Percentiles rank a stretch among this genome's conserved stretches.
Conservation (phyloP, 2,329 filamentous ascomycete genomes). For the Aureobasidium sp. region DNA sequence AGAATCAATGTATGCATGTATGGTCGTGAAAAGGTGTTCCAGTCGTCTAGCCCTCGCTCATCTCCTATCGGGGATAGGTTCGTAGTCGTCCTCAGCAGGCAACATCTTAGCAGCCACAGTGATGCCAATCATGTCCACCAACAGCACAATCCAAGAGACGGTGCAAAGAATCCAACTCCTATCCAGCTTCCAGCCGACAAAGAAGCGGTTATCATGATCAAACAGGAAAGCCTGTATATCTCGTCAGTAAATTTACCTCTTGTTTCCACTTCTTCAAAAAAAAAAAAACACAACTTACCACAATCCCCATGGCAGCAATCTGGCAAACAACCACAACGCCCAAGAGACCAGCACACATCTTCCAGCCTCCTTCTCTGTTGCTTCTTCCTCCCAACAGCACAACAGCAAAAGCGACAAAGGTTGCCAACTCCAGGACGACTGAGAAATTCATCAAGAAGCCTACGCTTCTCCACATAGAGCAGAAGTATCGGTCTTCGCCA, state of each 20-base stretch:
- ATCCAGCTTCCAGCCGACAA: constrained; percentile 72
- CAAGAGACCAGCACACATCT: constrained; percentile 60
- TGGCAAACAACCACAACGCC: constrained; percentile 59
- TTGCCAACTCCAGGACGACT: constrained; percentile 71
- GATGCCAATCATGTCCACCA: constrained; percentile 50
- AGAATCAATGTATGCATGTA: neutral
- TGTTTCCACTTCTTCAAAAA: neutral
- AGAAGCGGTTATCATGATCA: constrained; percentile 76
- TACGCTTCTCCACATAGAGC: constrained; percentile 81
- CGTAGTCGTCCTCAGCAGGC: constrained; percentile 78
- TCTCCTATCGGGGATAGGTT: constrained; percentile 50
- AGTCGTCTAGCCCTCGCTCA: neutral
- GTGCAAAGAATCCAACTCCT: constrained; percentile 66
- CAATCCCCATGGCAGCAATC: constrained; percentile 68
- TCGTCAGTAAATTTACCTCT: neutral
- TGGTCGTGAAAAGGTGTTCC: neutral
- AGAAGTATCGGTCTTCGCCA: constrained; percentile 65
- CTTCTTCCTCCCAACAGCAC: constrained; percentile 71
- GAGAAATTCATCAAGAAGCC: constrained; percentile 83
- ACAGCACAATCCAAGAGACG: constrained; percentile 48
- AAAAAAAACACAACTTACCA: constrained; percentile 49
- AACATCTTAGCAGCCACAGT: constrained; percentile 60
- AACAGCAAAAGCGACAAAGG: constrained; percentile 69
- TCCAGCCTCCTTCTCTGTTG: constrained; percentile 76
- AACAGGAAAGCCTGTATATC: constrained; percentile 64